Base-by-base conservation (phyloP, 257 asterid genomes). In the Orobanche coerulescens region DNA sequence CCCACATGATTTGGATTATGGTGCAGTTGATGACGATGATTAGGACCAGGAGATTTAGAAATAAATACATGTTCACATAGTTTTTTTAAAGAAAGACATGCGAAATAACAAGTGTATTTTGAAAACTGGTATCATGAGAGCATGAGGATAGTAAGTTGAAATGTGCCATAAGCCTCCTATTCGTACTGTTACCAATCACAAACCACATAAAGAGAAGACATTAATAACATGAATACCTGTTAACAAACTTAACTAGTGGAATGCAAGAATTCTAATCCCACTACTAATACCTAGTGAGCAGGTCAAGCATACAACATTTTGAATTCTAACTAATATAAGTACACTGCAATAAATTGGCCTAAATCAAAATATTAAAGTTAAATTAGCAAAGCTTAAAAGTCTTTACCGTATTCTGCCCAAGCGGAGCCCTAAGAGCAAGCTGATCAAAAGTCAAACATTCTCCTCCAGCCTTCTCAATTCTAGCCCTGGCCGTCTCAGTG, bases 401-500 rank as follows among this genome's bases (percentile, higher is more conserved):
- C 1, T 24, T 47, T 83, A 85, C 94, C 57, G 53, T 89, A 80
- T 67, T 85, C 85, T 4, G 56, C 7, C 56, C 56, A 53, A 85
- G 90, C 1, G 94, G 94, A 4, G 90, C 90, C 59, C 79, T 76
- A n/a, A 85, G 90, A 23, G 94, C 94, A 4, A 85, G 77, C 81
- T 82, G 87, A 55, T 85, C 94, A 49, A 85, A 85, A 1, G 94
- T 80, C 68, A 85, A 37, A 33, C 94, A 85, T 68, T 85, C 88
- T 1, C 88, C 94, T 10, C 94, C 84, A 5, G 88, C 82, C 81
- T 85, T 85, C 84, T 82, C 94, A 42, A 85, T 80, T 72, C 94
- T 82, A 47, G 90, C 88, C 70, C 94, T 76, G 12, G 94, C 94
- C 0, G 74, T 79, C 78, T 82, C 84, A 0, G 82, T 79, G 69